Base-by-base conservation (phyloP, 2,329 filamentous ascomycete species). In the Pestalotiopsis sp. region DNA sequence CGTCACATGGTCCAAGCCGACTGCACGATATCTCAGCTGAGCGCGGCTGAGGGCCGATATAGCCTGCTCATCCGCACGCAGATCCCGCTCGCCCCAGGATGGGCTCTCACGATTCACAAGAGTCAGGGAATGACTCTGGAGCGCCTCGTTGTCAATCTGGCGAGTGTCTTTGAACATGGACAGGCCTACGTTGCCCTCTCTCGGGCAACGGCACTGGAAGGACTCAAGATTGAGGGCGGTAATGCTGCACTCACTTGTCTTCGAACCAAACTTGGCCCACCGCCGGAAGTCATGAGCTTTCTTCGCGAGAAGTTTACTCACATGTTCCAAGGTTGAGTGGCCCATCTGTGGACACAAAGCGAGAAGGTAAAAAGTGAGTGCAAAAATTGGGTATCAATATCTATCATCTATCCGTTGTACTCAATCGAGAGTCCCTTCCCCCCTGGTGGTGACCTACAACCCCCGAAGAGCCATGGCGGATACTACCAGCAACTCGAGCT, bases 391-490 rank as follows among this genome's bases (percentile, higher is more conserved):
- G 59, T 62, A 36, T 62, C 59, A 62, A n/a, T 39, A 6, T 59
- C 27, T 59, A 36, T 59, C 25, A 36, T 59, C 23, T 59, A 27
- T 59, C 25, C 25, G 23, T 7, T 12, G 11, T 27, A 2, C 25
- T 59, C 11, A 1, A 27, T 6, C 57, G 14, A 14, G 57, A 59
- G 11, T 9, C 23, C 45, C 14, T 52, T 20, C 9, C 1, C 45
- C 20, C 2, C 14, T 52, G 14, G 13, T 52, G 57, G 4, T 27
- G 36, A 9, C 25, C 14, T 62, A 79, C 70, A 86, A 80, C 69
- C 92, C 92, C 72, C 92, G 89, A 73, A 96, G 78, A 1, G 94
- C 93, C 88, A 98, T 97, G 17, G 89, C 87, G 1, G 92, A 91
- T 67, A 97, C 75, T 4, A 95, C 84, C 57, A 93, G 84, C 66